Evolutionary conservation across 495 filamentous ascomycete species (phyloP).

Genomic region (Trichoderma gamsii): DNA sequence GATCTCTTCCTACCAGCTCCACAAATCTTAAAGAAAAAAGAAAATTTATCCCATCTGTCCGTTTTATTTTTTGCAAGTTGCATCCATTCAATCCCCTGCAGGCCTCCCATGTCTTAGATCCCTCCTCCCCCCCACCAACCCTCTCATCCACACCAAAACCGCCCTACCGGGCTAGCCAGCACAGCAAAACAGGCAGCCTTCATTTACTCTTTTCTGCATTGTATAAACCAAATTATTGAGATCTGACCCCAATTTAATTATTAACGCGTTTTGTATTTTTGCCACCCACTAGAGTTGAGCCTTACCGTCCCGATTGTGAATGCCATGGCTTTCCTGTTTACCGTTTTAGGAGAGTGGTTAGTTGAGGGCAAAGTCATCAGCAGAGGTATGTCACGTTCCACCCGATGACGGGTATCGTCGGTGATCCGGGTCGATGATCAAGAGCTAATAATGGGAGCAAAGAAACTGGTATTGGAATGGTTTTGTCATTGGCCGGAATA

Average conservation of each 20-base stretch:
- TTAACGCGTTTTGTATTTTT: background rate
- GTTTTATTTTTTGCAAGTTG: background rate
- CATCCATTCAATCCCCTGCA: background rate
- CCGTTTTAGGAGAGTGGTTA: conserved; percentile 91
- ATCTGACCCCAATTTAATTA: background rate
- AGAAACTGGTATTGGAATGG: conserved; percentile 91
- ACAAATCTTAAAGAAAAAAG: background rate
- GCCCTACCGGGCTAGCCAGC: background rate
- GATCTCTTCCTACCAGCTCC: background rate
- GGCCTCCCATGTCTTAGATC: conserved; percentile 1
- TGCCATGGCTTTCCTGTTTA: conserved; percentile 89
- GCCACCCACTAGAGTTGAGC: conserved; percentile 62
- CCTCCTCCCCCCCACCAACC: background rate
- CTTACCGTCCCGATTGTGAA: conserved; percentile 94
- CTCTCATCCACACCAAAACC: background rate
- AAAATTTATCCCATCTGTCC: too few relatives aligned
- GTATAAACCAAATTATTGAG: background rate
- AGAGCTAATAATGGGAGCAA: conserved; percentile 13
- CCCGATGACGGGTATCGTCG: background rate
- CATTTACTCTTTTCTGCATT: background rate
- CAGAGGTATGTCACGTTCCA: conserved; percentile 49
- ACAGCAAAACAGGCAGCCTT: background rate
- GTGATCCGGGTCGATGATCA: background rate
- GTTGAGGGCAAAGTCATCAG: conserved; percentile 84
- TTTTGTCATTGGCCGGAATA: conserved; percentile 73